These are phyloP conservation scores for Syzygium jambos DNA, from an alignment of 345 rosid species.

Conservation along the genomic window DNA sequence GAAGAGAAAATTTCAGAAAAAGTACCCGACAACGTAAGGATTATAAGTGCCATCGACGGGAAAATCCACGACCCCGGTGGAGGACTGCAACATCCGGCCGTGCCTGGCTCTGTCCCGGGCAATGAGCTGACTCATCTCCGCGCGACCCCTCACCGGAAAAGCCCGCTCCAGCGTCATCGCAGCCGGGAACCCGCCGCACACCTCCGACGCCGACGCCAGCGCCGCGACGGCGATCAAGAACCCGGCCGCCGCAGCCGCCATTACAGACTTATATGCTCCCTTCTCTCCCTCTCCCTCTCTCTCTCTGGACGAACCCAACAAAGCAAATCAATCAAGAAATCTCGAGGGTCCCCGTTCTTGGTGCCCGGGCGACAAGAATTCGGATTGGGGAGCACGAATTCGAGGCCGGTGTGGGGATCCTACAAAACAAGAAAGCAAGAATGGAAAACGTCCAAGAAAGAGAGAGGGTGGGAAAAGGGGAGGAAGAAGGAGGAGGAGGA, in stretches of 20 bases:
- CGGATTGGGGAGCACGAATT: not conserved
- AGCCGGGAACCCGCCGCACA: slow-evolving; percentile 19
- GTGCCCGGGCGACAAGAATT: not conserved
- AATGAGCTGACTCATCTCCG: slow-evolving; percentile 49
- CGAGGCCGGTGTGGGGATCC: not conserved
- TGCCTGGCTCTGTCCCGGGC: slow-evolving; percentile 66
- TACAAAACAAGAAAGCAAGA: not conserved
- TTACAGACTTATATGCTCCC: not conserved
- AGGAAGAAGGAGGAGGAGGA: not conserved
- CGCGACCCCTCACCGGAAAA: slow-evolving; percentile 43
- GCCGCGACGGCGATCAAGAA: slow-evolving; percentile 8
- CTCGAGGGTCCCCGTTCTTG: not conserved
- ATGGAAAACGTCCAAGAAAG: not conserved
- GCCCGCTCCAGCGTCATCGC: slow-evolving; percentile 22
- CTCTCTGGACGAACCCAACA: not conserved
- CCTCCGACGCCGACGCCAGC: slow-evolving; percentile 11
- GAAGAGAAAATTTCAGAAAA: not conserved
- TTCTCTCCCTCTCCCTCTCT: not conserved
- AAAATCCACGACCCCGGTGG: slow-evolving; percentile 59
- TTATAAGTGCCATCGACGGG: slow-evolving; percentile 71
- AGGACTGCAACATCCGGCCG: slow-evolving; percentile 66
- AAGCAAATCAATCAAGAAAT: not conserved
- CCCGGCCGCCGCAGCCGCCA: slow-evolving; percentile 4
- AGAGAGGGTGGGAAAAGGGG: not conserved
- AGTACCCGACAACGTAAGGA: slow-evolving; percentile 85